Conservation (phyloP, 1,139 yeast species). For the Insectozyma bohioensis region DNA sequence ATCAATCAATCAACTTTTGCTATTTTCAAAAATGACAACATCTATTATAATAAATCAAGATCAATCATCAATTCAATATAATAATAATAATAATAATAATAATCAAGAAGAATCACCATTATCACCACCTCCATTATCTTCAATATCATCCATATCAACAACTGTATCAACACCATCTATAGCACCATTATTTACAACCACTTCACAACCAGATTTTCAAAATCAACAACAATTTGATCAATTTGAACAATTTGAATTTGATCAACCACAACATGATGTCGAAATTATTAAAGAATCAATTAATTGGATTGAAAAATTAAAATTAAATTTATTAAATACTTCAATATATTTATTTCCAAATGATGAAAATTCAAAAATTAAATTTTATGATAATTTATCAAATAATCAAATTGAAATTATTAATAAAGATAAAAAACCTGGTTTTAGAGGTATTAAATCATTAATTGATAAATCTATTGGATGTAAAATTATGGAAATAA, state of each 20-base stretch:
- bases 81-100: too few species aligned
- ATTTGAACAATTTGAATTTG: background rate
- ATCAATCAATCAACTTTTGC: too few species aligned
- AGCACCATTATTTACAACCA: too few species aligned
- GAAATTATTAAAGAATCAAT: background rate
- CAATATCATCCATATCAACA: too few species aligned
- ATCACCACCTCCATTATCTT: too few species aligned
- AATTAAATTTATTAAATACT: background rate
- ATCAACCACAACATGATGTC: slow-evolving; percentile 1
- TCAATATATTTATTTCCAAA: slow-evolving; percentile 13
- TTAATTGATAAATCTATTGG: slow-evolving; percentile 6
- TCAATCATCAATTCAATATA: too few species aligned
- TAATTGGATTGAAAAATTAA: too few species aligned
- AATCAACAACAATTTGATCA: slow-evolving; percentile 3
- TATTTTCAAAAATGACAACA: too few species aligned
- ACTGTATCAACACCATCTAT: too few species aligned
- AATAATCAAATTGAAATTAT: slow-evolving; percentile 10
- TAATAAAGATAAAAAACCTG: slow-evolving; percentile 13
- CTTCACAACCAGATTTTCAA: background rate
- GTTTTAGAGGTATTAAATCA: slow-evolving; percentile 12
- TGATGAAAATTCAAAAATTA: slow-evolving; percentile 12
- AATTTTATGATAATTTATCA: slow-evolving; percentile 11
- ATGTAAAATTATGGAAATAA: slow-evolving; percentile 8
- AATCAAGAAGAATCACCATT: too few species aligned
- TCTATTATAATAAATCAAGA: too few species aligned